Percentiles rank a stretch among this genome's conserved stretches.
phyloP scores from a whole-genome alignment of 2,329 filamentous ascomycete species.

The Phaeosphaeriaceae sp. region DNA sequence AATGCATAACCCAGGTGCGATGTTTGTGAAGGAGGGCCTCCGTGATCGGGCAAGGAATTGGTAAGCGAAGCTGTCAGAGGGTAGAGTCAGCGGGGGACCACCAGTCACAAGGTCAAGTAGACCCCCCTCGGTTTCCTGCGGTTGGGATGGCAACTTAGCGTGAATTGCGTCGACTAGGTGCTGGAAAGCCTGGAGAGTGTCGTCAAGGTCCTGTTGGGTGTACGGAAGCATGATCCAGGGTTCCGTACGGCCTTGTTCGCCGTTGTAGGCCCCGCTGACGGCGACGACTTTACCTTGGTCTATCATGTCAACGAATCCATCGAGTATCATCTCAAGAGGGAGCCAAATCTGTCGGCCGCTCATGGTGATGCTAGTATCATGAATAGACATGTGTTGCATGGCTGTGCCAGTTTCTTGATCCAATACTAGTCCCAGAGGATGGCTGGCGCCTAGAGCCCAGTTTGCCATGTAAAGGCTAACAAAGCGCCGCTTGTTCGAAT shows the following conservation, averaged over 20 bases:
- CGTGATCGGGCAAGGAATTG: slow-evolving; percentile 1
- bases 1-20: slow-evolving; percentile 5
- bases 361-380: slow-evolving; percentile 11
- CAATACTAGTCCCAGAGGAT: slow-evolving; percentile 15
- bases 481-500: slow-evolving; percentile 15
- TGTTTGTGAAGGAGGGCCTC: slow-evolving; percentile 2
- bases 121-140: slow-evolving; percentile 7
- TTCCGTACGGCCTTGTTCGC: slow-evolving; percentile 8
- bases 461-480: slow-evolving; percentile 10
- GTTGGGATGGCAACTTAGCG: slow-evolving; percentile 11
- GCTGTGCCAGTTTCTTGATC: slow-evolving; percentile 12
- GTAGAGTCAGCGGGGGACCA: slow-evolving; percentile 6
- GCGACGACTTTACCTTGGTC: slow-evolving; percentile 12
- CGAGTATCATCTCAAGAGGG: slow-evolving; percentile 14
- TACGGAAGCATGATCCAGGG: slow-evolving; percentile 12
- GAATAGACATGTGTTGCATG: slow-evolving; percentile 15
- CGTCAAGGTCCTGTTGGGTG: slow-evolving; percentile 8
- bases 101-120: slow-evolving; percentile 12
- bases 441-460: slow-evolving; percentile 7
- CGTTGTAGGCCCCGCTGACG: slow-evolving; percentile 1
- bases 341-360: slow-evolving; percentile 10
- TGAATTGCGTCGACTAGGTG: slow-evolving; percentile 11
- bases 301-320: slow-evolving; percentile 13
- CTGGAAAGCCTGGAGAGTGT: slow-evolving; percentile 10
- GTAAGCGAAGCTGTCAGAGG: slow-evolving; percentile 5